phyloP scores from a whole-genome alignment of 345 rosid genomes.

The Brassica rapa region DNA sequence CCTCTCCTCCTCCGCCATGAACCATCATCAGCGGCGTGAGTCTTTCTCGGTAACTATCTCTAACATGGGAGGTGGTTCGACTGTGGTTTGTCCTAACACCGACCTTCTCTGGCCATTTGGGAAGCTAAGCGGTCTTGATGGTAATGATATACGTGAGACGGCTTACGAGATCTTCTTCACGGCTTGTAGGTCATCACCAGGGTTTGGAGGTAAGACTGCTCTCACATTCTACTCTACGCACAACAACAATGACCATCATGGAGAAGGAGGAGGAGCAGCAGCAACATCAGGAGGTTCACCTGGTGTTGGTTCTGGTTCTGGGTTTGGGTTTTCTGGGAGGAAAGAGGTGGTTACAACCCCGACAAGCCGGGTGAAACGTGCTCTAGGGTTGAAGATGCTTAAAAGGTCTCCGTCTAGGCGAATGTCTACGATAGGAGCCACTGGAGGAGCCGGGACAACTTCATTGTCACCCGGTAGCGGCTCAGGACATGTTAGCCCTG shows the following conservation, averaged over 20 bases:
- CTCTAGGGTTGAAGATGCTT: constrained; percentile 74
- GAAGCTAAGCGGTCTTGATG: constrained; percentile 53
- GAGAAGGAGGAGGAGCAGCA: constrained; percentile 46
- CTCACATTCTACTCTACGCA: constrained; percentile 60
- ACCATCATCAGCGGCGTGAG: constrained; percentile 55
- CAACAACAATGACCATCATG: constrained; percentile 42
- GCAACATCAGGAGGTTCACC: constrained; percentile 20
- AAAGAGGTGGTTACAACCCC: constrained; percentile 82
- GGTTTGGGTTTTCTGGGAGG: constrained; percentile 51
- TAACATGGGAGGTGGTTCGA: constrained; percentile 36
- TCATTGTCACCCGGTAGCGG: constrained; percentile 54
- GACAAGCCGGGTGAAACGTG: constrained; percentile 67
- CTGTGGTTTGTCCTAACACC: constrained; percentile 32
- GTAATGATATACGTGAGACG: constrained; percentile 67
- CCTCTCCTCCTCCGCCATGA: constrained; percentile 43
- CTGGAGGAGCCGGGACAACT: constrained; percentile 40
- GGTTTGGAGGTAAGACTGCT: constrained; percentile 79
- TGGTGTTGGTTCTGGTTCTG: constrained; percentile 28
- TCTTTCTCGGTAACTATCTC: constrained; percentile 48
- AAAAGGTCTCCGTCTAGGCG: constrained; percentile 71
- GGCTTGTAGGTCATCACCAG: constrained; percentile 80
- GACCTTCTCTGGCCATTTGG: constrained; percentile 84
- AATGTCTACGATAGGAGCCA: constrained; percentile 47
- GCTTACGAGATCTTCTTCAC: constrained; percentile 93
- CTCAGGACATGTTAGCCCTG: constrained; percentile 40